Conservation (phyloP, 768 basidiomycete genomes). For the Amylocystis lapponica region DNA sequence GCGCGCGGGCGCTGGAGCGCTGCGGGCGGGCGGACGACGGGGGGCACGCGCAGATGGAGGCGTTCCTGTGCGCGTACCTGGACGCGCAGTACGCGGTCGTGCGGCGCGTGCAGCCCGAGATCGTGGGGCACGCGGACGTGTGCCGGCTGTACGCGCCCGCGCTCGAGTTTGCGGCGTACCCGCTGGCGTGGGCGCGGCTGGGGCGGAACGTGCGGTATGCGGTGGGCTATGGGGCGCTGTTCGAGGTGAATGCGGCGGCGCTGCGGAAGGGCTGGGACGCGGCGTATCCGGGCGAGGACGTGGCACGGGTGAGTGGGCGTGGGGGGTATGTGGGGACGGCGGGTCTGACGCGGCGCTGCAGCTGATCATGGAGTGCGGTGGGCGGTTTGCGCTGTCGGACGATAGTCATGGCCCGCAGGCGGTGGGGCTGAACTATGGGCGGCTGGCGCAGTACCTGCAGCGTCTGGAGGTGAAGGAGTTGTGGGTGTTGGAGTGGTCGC, state of each 20-base stretch:
- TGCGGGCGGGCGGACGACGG: slow-evolving; percentile 11
- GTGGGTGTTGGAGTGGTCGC: slow-evolving; percentile 50
- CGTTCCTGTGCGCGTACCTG: slow-evolving; percentile 67
- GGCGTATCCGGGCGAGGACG: slow-evolving; percentile 78
- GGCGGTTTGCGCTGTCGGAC: slow-evolving; percentile 84
- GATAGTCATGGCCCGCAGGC: slow-evolving; percentile 90
- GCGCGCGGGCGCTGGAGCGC: slow-evolving; percentile 50
- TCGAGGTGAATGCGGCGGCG: slow-evolving; percentile 91
- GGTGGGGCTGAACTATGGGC: slow-evolving; percentile 82
- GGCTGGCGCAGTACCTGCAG: slow-evolving; percentile 58
- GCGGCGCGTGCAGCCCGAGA: slow-evolving; percentile 68
- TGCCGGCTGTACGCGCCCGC: slow-evolving; percentile 79
- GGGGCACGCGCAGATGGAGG: slow-evolving; percentile 29
- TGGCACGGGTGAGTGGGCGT: slow-evolving; percentile 53
- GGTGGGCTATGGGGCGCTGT: slow-evolving; percentile 79
- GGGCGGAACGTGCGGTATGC: slow-evolving; percentile 72
- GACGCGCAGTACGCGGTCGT: slow-evolving; percentile 79
- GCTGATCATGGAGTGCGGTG: slow-evolving; percentile 65
- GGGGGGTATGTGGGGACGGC: not conserved
- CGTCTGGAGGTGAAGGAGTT: slow-evolving; percentile 55
- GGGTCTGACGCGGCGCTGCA: slow-evolving; percentile 24
- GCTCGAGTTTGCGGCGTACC: slow-evolving; percentile 48
- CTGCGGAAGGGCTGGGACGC: slow-evolving; percentile 87
- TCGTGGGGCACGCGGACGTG: slow-evolving; percentile 92
- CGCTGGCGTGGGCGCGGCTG: slow-evolving; percentile 56